Base-by-base conservation (phyloP, 208 protist species). In the Endotrypanum monterogeii region DNA sequence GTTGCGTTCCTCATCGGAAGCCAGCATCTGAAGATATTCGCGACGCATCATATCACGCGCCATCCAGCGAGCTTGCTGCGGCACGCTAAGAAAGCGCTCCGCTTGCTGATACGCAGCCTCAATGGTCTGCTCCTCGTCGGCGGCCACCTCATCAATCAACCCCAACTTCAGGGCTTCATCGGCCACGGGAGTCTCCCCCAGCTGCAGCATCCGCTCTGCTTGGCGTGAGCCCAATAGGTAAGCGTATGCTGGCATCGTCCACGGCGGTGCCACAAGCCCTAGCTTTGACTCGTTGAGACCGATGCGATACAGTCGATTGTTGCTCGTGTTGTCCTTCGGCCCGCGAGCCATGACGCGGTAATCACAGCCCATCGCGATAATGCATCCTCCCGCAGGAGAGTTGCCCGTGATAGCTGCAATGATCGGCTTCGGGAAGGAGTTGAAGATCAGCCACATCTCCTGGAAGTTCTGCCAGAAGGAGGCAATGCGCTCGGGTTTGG, bases 201-300 rank as follows among this genome's bases (percentile, higher is more conserved):
- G 84, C 79, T 94, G 89, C 62, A 96, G 87, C 83, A 92, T 87
- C 35, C 80, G 75, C 85, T 96, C 91, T 23, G 88, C 89, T 68
- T 75, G 58, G 16, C 89, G 85, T 2, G 82, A 84, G 56, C 89
- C 85, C 48, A 96, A 51, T 11, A 93, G 56, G 71, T 96, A 92
- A 18, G 81, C 77, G 78, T 94, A 94, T 6, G 85, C 86, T 18
- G 85, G 83, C 66, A 94, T 89, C 48, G 88, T 81, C 92, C 92
- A 96, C 20, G 86, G 75, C 3, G 89, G 92, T 0, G 89, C 83
- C 7, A 84, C 72, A 30, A 96, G 76, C 32, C 89, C 89, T 14
- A 95, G 77, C 78, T 92, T 94, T 28, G 86, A 86, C 71, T 96
- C 91, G 72, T 94, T 94, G 30, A 96, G 74, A 14, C 91, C 91